Conservation (phyloP, 257 asterid species). For the Capsicum baccatum region DNA sequence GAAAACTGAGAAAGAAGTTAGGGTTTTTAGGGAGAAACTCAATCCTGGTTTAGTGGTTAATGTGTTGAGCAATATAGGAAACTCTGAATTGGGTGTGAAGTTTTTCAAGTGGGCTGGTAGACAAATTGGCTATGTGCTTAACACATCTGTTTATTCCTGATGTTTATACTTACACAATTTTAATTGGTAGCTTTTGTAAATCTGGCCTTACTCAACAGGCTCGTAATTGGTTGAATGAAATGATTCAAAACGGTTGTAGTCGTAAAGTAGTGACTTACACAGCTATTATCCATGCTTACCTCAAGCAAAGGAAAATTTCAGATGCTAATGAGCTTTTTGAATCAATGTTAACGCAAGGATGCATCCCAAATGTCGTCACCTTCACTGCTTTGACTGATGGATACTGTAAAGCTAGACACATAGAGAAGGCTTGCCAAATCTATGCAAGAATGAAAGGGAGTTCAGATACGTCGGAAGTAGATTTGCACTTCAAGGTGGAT, state of each 20-base stretch:
- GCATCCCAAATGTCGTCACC: conserved; percentile 82
- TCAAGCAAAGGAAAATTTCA: conserved; percentile 72
- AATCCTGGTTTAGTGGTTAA: conserved; percentile 67
- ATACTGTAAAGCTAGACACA: conserved; percentile 82
- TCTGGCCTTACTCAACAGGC: conserved; percentile 89
- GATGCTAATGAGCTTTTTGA: conserved; percentile 78
- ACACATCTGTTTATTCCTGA: conserved; percentile 72
- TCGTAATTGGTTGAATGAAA: conserved; percentile 81
- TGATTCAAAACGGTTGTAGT: conserved; percentile 69
- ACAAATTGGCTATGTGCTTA: conserved; percentile 88
- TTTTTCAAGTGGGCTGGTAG: conserved; percentile 97
- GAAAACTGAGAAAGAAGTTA: conserved; percentile 72
- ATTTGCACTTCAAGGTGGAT: conserved; percentile 59
- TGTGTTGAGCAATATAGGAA: conserved; percentile 66
- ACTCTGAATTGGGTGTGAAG: conserved; percentile 69
- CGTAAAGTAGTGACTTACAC: conserved; percentile 93
- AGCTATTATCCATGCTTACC: conserved; percentile 86
- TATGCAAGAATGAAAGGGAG: conserved; percentile 82
- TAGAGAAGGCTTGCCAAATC: conserved; percentile 79
- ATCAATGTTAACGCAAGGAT: conserved; percentile 74
- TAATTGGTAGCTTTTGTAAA: conserved; percentile 92
- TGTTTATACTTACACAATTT: conserved; percentile 82
- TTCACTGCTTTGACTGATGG: conserved; percentile 94
- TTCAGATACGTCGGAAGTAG: conserved; percentile 54
- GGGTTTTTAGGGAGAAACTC: conserved; percentile 72